A percentile compares a stretch with the other conserved stretches of the same genome.
Evolutionary conservation across 139 green algal species (phyloP).

Genomic region (Tetraselmis striata): DNA sequence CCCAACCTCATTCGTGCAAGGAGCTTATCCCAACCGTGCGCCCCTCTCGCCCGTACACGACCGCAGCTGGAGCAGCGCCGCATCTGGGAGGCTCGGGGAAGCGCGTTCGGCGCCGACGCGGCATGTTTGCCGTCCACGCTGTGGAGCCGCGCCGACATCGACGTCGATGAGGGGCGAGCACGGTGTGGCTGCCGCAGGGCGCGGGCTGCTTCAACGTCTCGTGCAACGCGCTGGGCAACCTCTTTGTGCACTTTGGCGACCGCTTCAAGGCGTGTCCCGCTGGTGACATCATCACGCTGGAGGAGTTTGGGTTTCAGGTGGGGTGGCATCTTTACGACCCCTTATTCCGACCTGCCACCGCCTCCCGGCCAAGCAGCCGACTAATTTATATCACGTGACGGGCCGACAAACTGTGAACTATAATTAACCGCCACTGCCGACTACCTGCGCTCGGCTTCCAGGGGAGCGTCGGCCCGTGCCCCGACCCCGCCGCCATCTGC

Average conservation of each 20-base stretch:
- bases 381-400: no score
- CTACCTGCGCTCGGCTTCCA: neutral
- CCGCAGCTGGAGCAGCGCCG: neutral
- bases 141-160: neutral
- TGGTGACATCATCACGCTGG: neutral
- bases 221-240: neutral
- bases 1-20: no score
- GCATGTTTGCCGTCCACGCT: neutral
- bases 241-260: neutral
- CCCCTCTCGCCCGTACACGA: no score
- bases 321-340: no score
- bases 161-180: neutral
- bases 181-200: neutral
- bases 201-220: neutral
- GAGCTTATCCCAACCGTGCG: no score
- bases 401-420: no score
- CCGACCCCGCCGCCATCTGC: neutral
- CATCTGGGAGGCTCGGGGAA: neutral
- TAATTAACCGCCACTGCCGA: no score
- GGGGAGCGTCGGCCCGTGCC: neutral
- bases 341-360: no score
- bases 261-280: neutral
- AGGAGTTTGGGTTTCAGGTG: neutral
- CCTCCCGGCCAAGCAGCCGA: no score
- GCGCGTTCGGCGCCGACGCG: neutral